A percentile compares a stretch with the other conserved stretches of the same genome.
phyloP scores from a whole-genome alignment of 768 basidiomycete species.

The Rubroboletus satanas region DNA sequence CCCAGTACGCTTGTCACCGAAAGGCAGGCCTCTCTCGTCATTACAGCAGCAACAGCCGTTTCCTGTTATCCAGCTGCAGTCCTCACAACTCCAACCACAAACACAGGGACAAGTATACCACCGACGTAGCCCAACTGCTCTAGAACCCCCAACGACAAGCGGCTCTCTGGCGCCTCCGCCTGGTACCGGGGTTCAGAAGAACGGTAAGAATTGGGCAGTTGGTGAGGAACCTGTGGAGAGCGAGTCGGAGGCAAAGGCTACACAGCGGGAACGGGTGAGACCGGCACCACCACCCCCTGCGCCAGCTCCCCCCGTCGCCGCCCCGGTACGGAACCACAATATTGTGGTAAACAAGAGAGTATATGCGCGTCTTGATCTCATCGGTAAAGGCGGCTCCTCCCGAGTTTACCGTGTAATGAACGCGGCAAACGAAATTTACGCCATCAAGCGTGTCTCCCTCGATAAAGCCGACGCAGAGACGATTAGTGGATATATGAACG shows the following conservation, averaged over 20 bases:
- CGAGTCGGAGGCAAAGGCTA: slow-evolving; percentile 30
- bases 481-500: slow-evolving; percentile 91
- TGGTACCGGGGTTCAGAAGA: slow-evolving; percentile 20
- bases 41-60: slow-evolving; percentile 28
- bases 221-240: slow-evolving; percentile 42
- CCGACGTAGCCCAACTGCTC: slow-evolving; percentile 66
- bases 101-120: slow-evolving; percentile 41
- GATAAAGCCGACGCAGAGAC: slow-evolving; percentile 88
- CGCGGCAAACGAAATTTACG: slow-evolving; percentile 71
- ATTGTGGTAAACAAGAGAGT: slow-evolving; percentile 61
- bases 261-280: slow-evolving; percentile 25
- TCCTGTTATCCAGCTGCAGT: slow-evolving; percentile 23
- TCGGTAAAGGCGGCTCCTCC: slow-evolving; percentile 94
- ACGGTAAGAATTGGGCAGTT: slow-evolving; percentile 44
- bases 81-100: slow-evolving; percentile 20
- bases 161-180: slow-evolving; percentile 20
- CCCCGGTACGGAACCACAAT: slow-evolving; percentile 38
- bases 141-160: slow-evolving; percentile 51
- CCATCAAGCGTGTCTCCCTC: slow-evolving; percentile 88
- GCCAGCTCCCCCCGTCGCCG: slow-evolving; percentile 15
- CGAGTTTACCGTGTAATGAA: slow-evolving; percentile 91
- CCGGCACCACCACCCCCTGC: slow-evolving; percentile 37
- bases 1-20: slow-evolving; percentile 31
- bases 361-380: slow-evolving; percentile 82
- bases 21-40: slow-evolving; percentile 19